Evolutionary conservation across 345 rosid genomes (phyloP).

Genomic region (thale cress (Arabidopsis thaliana)): TAIR10.1 NC_003070.9:3923501-3924000

Average conservation of each 20-base stretch:
- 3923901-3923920: background rate
- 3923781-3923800: slow-evolving; percentile 57
- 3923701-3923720: slow-evolving; percentile 43
- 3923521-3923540: slow-evolving; percentile 66
- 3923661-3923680: slow-evolving; percentile 20
- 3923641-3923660: slow-evolving; percentile 11
- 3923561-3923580: slow-evolving; percentile 87
- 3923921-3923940: slow-evolving; percentile 13
- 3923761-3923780: slow-evolving; percentile 59
- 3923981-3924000: slow-evolving; percentile 65
- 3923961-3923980: slow-evolving; percentile 43
- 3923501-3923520: slow-evolving; percentile 60
- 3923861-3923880: slow-evolving; percentile 11
- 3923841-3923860: slow-evolving; percentile 57
- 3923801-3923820: slow-evolving; percentile 53
- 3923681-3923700: slow-evolving; percentile 16
- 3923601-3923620: slow-evolving; percentile 56
- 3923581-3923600: slow-evolving; percentile 85
- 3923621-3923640: slow-evolving; percentile 70
- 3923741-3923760: slow-evolving; percentile 70
- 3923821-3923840: slow-evolving; percentile 57
- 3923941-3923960: background rate
- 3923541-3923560: slow-evolving; percentile 67
- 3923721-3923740: slow-evolving; percentile 70
- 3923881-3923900: background rate